Conservation (phyloP, 495 filamentous ascomycete genomes). For the Lichina pygmaea region DNA sequence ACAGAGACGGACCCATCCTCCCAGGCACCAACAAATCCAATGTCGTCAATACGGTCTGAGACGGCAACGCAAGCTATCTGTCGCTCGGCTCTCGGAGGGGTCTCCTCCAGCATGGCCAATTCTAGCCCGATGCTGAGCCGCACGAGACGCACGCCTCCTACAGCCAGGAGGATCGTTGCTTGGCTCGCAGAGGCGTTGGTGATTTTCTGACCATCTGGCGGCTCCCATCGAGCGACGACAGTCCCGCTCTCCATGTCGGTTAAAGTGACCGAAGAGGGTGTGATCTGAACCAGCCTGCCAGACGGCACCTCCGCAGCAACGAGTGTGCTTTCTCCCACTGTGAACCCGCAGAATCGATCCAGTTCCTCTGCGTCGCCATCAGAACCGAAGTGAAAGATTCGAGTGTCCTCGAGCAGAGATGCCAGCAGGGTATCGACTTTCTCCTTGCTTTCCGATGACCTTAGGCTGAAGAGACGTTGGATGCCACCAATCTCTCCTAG, state of each 20-base stretch:
- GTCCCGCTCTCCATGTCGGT: conserved; percentile 44
- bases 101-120: conserved; percentile 25
- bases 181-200: conserved; percentile 55
- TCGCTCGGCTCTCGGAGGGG: conserved; percentile 30
- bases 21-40: conserved; percentile 69
- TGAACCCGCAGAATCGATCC: conserved; percentile 39
- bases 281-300: conserved; percentile 53
- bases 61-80: conserved; percentile 71
- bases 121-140: conserved; percentile 34
- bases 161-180: conserved; percentile 37
- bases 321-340: conserved; percentile 44
- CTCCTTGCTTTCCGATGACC: conserved; percentile 18
- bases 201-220: conserved; percentile 29
- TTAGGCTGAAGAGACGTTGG: conserved; percentile 37
- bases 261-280: conserved; percentile 29
- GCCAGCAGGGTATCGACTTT: conserved; percentile 45
- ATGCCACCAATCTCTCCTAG: conserved; percentile 58
- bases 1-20: conserved; percentile 46
- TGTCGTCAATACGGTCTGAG: conserved; percentile 14
- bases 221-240: conserved; percentile 37
- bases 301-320: conserved; percentile 33
- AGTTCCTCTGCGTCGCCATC: conserved; percentile 71
- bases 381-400: conserved; percentile 49
- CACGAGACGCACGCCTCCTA: conserved; percentile 38
- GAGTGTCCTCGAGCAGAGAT: conserved; percentile 61